Percentiles rank a stretch among this genome's conserved stretches.
Evolutionary conservation across 805 yeast genomes (phyloP).

Genomic region (Teunomyces stri): DNA sequence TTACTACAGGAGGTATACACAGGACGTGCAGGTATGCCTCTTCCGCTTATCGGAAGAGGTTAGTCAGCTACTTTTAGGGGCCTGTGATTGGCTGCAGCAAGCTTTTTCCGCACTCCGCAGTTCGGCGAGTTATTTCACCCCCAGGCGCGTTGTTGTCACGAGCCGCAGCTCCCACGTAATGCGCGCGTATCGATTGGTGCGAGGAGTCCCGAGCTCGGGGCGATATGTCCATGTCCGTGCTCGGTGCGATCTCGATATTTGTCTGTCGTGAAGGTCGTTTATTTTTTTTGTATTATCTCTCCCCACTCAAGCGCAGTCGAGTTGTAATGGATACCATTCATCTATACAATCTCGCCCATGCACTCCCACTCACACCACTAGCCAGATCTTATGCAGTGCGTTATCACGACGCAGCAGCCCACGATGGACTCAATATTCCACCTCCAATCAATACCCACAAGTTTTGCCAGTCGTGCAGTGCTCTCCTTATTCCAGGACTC

Average conservation of each 20-base stretch:
- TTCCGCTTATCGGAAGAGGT: slow-evolving; percentile 9
- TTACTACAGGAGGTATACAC: background rate
- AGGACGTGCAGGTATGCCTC: background rate
- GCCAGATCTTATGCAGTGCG: slow-evolving; percentile 22
- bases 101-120: slow-evolving; percentile 4
- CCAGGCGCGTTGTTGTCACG: slow-evolving; percentile 1
- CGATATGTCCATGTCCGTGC: slow-evolving; percentile 1
- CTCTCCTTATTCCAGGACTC: slow-evolving; percentile 34
- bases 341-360: slow-evolving; percentile 29
- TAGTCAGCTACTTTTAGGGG: slow-evolving; percentile 4
- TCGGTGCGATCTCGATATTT: background rate
- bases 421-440: slow-evolving; percentile 28
- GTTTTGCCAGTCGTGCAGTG: slow-evolving; percentile 33
- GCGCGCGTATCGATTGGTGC: slow-evolving; percentile 4
- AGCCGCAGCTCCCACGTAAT: background rate
- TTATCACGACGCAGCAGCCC: slow-evolving; percentile 19
- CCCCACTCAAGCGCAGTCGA: background rate
- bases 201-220: background rate
- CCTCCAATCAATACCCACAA: slow-evolving; percentile 18
- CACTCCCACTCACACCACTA: slow-evolving; percentile 23
- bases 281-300: background rate
- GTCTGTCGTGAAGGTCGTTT: background rate
- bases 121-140: background rate
- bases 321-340: slow-evolving; percentile 24
- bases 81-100: slow-evolving; percentile 7